These are phyloP conservation scores for Aspergillus sp. DNA, from an alignment of 2,329 filamentous ascomycete species.

Conservation along the genomic window DNA sequence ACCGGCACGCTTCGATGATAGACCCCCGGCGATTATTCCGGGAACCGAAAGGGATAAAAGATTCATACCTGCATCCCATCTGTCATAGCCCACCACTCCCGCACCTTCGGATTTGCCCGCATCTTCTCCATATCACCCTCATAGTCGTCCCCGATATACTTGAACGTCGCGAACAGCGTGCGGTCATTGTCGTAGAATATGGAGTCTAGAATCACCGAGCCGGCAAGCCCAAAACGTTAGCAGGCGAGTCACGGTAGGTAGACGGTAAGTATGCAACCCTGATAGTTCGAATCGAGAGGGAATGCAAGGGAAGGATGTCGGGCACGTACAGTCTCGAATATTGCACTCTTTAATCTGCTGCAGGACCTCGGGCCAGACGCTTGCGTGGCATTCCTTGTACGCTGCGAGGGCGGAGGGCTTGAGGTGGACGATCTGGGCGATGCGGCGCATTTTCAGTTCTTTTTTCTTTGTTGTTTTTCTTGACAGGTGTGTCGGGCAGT, in stretches of 20 bases:
- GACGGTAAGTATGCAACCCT: neutral
- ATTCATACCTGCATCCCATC: conserved; percentile 68
- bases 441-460: conserved; percentile 42
- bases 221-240: neutral
- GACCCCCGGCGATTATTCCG: neutral
- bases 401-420: conserved; percentile 67
- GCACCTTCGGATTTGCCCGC: conserved; percentile 72
- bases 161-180: conserved; percentile 76
- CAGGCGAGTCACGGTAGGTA: neutral
- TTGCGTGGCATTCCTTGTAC: conserved; percentile 75
- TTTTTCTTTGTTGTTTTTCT: neutral
- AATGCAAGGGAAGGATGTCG: neutral
- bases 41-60: neutral
- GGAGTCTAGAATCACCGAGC: conserved; percentile 57
- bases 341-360: conserved; percentile 76
- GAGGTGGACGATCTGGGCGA: conserved; percentile 75
- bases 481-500: neutral
- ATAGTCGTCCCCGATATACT: conserved; percentile 75
- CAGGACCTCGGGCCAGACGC: conserved; percentile 77
- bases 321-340: conserved; percentile 68
- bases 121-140: conserved; percentile 77
- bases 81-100: conserved; percentile 82
- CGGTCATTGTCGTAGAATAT: conserved; percentile 71
- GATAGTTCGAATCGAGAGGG: neutral
- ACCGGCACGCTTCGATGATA: neutral